Conservation (phyloP, 257 asterid species). For the Dorcoceras hygrometricum region DNA sequence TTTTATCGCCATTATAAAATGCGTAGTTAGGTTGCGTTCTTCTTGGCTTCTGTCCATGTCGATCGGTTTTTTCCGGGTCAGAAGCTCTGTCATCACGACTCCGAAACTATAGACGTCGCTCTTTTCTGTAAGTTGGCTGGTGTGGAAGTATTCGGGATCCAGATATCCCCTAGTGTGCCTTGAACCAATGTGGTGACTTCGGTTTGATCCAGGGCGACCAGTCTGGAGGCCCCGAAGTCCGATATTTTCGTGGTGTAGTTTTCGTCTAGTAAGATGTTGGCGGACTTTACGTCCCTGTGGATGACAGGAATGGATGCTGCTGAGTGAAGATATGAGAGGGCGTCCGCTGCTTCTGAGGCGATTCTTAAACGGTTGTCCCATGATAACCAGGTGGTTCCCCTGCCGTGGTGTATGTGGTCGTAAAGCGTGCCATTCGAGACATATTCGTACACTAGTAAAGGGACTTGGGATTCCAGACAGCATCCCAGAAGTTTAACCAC, state of each 20-base stretch:
- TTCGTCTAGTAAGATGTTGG: conserved; percentile 64
- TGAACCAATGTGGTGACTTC: conserved; percentile 72
- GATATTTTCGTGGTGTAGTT: conserved; percentile 57
- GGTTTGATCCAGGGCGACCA: conserved; percentile 54
- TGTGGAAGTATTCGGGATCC: conserved; percentile 75
- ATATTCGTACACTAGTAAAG: conserved; percentile 62
- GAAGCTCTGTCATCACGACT: conserved; percentile 62
- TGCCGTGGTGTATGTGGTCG: conserved; percentile 44
- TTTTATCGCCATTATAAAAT: conserved; percentile 38
- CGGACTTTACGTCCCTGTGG: conserved; percentile 75
- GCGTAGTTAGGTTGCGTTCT: conserved; percentile 46
- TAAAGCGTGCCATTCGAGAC: conserved; percentile 62
- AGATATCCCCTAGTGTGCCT: conserved; percentile 83
- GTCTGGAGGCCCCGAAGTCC: conserved; percentile 81
- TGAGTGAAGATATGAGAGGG: conserved; percentile 71
- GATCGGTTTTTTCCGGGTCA: conserved; percentile 63
- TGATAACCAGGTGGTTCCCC: conserved; percentile 42
- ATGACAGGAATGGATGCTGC: conserved; percentile 61
- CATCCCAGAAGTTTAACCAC: conserved; percentile 78
- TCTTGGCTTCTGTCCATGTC: conserved; percentile 42
- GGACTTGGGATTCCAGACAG: conserved; percentile 71
- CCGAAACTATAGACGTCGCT: conserved; percentile 85
- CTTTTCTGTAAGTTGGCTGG: conserved; percentile 63
- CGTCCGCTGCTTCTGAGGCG: conserved; percentile 63
- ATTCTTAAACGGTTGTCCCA: conserved; percentile 68